These are phyloP conservation scores for Boechera divaricarpa DNA, from an alignment of 345 rosid species.

Conservation along the genomic window DNA sequence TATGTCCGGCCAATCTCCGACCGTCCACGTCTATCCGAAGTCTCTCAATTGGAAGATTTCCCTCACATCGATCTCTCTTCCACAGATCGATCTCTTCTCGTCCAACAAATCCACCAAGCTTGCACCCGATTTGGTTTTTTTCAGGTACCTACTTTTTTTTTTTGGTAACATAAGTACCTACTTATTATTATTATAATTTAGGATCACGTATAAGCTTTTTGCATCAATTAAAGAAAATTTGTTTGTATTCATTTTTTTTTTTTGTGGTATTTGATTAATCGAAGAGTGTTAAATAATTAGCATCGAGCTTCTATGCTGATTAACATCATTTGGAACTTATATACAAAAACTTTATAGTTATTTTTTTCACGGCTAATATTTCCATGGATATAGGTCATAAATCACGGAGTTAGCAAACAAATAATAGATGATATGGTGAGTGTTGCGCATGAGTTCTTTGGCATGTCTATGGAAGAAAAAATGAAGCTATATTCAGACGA, in stretches of 20 bases:
- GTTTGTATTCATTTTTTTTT: background rate
- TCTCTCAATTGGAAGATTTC: slow-evolving; percentile 55
- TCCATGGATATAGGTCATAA: slow-evolving; percentile 51
- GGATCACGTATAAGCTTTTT: background rate
- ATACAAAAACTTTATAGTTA: slow-evolving; percentile 4
- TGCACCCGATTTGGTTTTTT: slow-evolving; percentile 70
- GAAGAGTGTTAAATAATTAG: too few relatives aligned
- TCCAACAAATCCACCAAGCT: slow-evolving; percentile 57
- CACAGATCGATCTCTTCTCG: slow-evolving; percentile 50
- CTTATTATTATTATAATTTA: background rate
- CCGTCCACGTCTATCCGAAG: slow-evolving; percentile 70
- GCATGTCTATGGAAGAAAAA: slow-evolving; percentile 76
- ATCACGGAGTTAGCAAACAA: slow-evolving; percentile 62
- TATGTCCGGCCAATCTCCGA: slow-evolving; percentile 73
- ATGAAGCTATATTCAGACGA: slow-evolving; percentile 88
- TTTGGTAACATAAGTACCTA: too few relatives aligned
- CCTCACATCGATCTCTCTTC: slow-evolving; percentile 70
- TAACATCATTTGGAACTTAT: background rate
- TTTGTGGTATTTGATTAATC: too few relatives aligned
- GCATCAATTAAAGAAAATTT: background rate
- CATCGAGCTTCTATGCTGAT: background rate
- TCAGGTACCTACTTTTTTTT: slow-evolving; percentile 52
- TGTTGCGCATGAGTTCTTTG: slow-evolving; percentile 66
- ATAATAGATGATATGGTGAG: slow-evolving; percentile 50
- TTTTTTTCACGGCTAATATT: background rate